Conservation (phyloP, 2,329 filamentous ascomycete species). For the Furcasterigmium furcatum region DNA sequence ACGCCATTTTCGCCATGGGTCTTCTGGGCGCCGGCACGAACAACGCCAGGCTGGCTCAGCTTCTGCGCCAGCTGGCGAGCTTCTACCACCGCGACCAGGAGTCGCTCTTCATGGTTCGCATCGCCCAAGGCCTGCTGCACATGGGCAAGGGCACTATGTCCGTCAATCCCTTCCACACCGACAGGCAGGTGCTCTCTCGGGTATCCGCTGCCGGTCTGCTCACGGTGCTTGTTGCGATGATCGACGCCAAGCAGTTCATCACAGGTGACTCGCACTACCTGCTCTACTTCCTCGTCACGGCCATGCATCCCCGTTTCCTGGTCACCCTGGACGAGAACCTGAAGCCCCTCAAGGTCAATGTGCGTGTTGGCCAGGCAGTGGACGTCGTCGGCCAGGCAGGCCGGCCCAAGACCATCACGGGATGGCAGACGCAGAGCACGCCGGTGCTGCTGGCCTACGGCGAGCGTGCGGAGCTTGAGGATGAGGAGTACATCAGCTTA, state of each 20-base stretch:
- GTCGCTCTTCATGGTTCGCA: conserved; percentile 97
- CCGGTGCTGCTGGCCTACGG: conserved; percentile 92
- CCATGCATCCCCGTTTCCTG: conserved; percentile 95
- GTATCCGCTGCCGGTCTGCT: conserved; percentile 88
- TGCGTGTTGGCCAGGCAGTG: conserved; percentile 95
- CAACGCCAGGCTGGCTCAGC: conserved; percentile 92
- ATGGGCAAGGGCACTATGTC: conserved; percentile 99
- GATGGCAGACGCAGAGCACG: conserved; percentile 99
- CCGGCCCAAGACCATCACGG: conserved; percentile 96
- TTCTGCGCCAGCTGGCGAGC: conserved; percentile 89
- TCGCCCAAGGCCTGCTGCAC: conserved; percentile 93
- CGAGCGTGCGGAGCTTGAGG: conserved; percentile 93
- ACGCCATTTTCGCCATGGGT: conserved; percentile 99
- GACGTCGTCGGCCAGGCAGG: conserved; percentile 97
- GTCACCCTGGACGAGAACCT: conserved; percentile 94
- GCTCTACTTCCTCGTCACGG: conserved; percentile 93
- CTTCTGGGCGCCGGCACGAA: conserved; percentile 95
- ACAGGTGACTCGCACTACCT: conserved; percentile 76
- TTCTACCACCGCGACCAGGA: conserved; percentile 98
- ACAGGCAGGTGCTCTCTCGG: conserved; percentile 89
- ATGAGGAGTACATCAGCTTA: conserved; percentile 93
- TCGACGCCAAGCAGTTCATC: conserved; percentile 87
- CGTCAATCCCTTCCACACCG: conserved; percentile 98
- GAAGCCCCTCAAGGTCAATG: conserved; percentile 90
- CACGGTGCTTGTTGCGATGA: conserved; percentile 86